Base-by-base conservation (phyloP, 2,329 filamentous ascomycete species). In the Boeremia exigua region DNA sequence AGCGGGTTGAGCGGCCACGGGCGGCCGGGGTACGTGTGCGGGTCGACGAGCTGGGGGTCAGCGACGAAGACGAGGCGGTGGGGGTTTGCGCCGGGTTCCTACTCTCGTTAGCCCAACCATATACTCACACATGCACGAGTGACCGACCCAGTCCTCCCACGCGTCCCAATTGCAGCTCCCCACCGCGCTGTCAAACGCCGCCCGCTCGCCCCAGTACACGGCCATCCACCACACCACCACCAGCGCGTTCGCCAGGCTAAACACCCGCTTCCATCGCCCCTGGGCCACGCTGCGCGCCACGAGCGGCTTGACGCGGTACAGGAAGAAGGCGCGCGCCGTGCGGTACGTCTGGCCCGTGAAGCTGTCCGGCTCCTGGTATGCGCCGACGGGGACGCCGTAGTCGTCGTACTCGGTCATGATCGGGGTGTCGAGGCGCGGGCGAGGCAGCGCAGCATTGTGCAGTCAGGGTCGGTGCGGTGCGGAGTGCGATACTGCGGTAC, bases 21-120 rank as follows among this genome's bases (percentile, higher is more conserved):
- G 39, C 93, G 87, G 65, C 89, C 92, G 2, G 92, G 91, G 69
- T 97, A 97, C n/a, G 92, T 96, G 75, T 97, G 91, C 50, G 92
- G 91, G 75, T 97, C 93, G 69, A 95, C 92, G 55, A 97, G 84
- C 74, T 97, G 93, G 38, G 93, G 93, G 71, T 97, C 93, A 58
- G 93, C 92, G 63, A 97, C 82, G 72, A 97, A 88, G 65, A 91
- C 82, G 64, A 96, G 83, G 71, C 88, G 91, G 74, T 98, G 93
- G 27, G 95, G 95, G 30, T 84, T 86, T 46, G 93, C 89, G 64
- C 83, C 86, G 67, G 84, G 77, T 48, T 92, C 91, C 95, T 96
- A 70, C 14, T 17, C 6, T 6, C 28, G 37, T 73, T 29, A 71
- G 60, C 45, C 19, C 19, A n/a, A n/a, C n/a, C n/a, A n/a, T n/a